A percentile compares a stretch with the other conserved stretches of the same genome.
These are phyloP conservation scores for Ustilago trichophora DNA, from an alignment of 1,284 basidiomycete genomes.

Conservation along the genomic window DNA sequence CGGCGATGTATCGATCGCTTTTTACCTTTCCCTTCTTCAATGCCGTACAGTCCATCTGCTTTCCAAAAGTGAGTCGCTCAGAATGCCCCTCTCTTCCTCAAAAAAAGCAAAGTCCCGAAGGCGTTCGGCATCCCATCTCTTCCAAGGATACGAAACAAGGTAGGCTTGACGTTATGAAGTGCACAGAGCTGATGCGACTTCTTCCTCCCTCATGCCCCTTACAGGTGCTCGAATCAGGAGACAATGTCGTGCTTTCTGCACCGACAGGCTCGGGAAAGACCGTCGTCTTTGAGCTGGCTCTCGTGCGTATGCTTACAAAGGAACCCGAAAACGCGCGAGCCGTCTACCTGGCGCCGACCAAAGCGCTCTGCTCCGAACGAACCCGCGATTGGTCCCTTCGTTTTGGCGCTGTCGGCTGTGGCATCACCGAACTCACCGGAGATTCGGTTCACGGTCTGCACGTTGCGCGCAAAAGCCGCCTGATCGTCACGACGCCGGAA, in stretches of 20 bases:
- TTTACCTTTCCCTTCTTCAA: conserved; percentile 92
- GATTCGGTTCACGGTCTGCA: conserved; percentile 38
- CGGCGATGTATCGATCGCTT: conserved; percentile 79
- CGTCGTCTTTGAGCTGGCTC: conserved; percentile 88
- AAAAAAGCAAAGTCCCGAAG: no score
- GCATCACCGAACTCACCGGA: conserved; percentile 83
- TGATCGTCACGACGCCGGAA: conserved; percentile 74
- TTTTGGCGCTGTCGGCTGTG: conserved; percentile 75
- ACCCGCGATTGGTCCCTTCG: conserved; percentile 83
- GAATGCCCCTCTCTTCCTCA: no score
- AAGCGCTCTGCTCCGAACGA: conserved; percentile 83
- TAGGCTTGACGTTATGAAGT: no score
- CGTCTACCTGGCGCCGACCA: conserved; percentile 93
- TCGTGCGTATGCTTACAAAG: conserved; percentile 78
- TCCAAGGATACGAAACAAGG: no score
- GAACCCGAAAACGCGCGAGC: conserved; percentile 69
- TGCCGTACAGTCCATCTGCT: conserved; percentile 83
- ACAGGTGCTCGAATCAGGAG: conserved; percentile 76
- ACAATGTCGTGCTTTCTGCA: conserved; percentile 75
- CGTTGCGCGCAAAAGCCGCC: conserved; percentile 34
- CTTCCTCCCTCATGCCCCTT: no score
- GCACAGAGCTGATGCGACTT: no score
- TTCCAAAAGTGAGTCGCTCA: conserved; percentile 73
- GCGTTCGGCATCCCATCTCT: no score
- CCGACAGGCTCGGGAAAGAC: conserved; percentile 57